Conservation (phyloP, 2,329 filamentous ascomycete species). For the Piedraia hortae region DNA sequence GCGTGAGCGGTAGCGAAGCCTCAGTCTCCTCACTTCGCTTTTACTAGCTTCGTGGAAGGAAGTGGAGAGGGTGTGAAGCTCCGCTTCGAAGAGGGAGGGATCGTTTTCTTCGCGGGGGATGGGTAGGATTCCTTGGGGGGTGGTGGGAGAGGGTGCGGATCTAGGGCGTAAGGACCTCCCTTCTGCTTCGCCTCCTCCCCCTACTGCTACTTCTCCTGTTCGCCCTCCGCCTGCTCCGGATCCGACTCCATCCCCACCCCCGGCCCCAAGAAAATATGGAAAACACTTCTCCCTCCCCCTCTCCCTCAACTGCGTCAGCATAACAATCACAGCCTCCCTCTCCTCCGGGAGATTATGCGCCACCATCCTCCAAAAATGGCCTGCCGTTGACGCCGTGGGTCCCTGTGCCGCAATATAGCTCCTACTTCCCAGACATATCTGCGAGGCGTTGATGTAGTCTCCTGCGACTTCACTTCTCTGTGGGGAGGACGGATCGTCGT, state of each 20-base stretch:
- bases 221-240: conserved; percentile 24
- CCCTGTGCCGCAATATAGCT: conserved; percentile 77
- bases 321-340: conserved; percentile 50
- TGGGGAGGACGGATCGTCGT: too few species aligned
- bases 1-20: conserved; percentile 15
- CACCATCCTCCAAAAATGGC: conserved; percentile 89
- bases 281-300: conserved; percentile 55
- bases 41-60: too few species aligned
- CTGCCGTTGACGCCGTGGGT: conserved; percentile 46
- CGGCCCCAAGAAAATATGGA: conserved; percentile 37
- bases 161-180: too few species aligned
- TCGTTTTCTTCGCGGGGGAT: conserved; percentile 24
- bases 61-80: too few species aligned
- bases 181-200: too few species aligned
- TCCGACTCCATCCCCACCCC: conserved; percentile 2
- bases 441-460: conserved; percentile 26
- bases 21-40: conserved; percentile 48
- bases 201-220: conserved; percentile 37
- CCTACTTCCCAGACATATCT: conserved; percentile 17
- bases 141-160: too few species aligned
- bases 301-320: conserved; percentile 79
- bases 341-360: conserved; percentile 27
- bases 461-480: conserved; percentile 19
- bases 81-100: too few species aligned
- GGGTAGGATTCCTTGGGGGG: too few species aligned